Conservation (phyloP, 371 early-diverging fungal species). For the Mortierella polycephala region DNA sequence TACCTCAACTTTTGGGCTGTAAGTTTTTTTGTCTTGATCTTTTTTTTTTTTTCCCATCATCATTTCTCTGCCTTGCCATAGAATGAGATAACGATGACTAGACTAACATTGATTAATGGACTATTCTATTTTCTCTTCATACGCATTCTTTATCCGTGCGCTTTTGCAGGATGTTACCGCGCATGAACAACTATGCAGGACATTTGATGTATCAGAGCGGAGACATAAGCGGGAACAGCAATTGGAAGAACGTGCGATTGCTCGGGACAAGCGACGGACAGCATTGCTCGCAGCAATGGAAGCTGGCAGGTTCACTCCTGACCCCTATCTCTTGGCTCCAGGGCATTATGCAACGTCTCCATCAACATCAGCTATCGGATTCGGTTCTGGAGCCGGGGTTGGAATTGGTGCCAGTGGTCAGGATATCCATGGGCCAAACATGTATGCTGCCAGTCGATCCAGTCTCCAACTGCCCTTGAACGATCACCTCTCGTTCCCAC, state of each 20-base stretch:
- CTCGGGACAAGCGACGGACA: constrained; percentile 30
- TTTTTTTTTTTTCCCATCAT: neutral
- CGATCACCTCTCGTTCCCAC: constrained; percentile 47
- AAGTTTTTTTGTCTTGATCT: constrained; percentile 11
- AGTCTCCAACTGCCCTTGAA: constrained; percentile 44
- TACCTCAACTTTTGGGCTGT: constrained; percentile 54
- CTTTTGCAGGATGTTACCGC: constrained; percentile 42
- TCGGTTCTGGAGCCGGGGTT: constrained; percentile 16
- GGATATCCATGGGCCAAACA: constrained; percentile 23
- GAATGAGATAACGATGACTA: too few relatives aligned
- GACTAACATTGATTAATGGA: neutral
- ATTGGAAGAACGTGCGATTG: constrained; percentile 39
- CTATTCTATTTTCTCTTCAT: constrained; percentile 1
- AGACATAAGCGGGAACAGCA: constrained; percentile 41
- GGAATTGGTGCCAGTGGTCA: constrained; percentile 32
- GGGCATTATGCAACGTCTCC: neutral
- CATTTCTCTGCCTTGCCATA: neutral
- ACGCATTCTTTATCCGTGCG: neutral
- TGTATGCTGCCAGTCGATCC: constrained; percentile 42
- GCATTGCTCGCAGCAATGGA: constrained; percentile 30
- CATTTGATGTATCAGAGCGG: constrained; percentile 49
- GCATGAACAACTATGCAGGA: constrained; percentile 49
- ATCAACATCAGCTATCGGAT: too few relatives aligned
- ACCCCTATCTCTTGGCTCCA: constrained; percentile 16
- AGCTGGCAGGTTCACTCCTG: constrained; percentile 30